Conservation (phyloP, 441 rosid species). For the Syzygium syzygioides region DNA sequence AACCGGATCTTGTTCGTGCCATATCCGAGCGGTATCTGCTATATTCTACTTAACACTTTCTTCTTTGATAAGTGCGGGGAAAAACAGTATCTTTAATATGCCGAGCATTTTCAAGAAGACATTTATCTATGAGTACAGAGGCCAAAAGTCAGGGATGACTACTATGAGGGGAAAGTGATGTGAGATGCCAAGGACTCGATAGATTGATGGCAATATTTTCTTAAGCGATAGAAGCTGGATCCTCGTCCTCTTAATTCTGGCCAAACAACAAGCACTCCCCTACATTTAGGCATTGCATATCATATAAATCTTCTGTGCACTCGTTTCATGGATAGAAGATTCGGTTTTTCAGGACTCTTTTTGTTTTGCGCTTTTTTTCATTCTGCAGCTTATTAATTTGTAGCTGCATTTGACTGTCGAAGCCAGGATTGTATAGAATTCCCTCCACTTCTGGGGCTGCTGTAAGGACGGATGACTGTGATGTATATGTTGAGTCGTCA, state of each 20-base stretch:
- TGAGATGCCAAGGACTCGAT: background rate
- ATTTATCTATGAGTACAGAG: background rate
- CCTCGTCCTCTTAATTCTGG: background rate
- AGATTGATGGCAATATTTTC: background rate
- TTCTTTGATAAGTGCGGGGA: background rate
- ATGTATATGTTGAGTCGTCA: background rate
- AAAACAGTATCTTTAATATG: background rate
- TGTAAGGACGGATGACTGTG: background rate
- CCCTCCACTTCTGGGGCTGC: background rate
- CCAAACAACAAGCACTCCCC: background rate
- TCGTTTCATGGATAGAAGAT: background rate
- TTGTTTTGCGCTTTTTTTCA: background rate
- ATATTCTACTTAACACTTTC: background rate
- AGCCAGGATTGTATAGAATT: background rate
- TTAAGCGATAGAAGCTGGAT: background rate
- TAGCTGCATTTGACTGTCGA: background rate
- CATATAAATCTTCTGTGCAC: background rate
- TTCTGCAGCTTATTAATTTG: background rate
- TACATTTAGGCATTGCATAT: background rate
- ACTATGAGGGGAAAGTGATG: background rate
- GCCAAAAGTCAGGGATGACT: background rate
- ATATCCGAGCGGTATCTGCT: conserved; percentile 43
- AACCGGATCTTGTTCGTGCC: conserved; percentile 71
- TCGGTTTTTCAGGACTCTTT: background rate
- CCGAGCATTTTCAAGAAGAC: background rate